Conservation (phyloP, 2,329 filamentous ascomycete species). For the Mariannaea sp. region DNA sequence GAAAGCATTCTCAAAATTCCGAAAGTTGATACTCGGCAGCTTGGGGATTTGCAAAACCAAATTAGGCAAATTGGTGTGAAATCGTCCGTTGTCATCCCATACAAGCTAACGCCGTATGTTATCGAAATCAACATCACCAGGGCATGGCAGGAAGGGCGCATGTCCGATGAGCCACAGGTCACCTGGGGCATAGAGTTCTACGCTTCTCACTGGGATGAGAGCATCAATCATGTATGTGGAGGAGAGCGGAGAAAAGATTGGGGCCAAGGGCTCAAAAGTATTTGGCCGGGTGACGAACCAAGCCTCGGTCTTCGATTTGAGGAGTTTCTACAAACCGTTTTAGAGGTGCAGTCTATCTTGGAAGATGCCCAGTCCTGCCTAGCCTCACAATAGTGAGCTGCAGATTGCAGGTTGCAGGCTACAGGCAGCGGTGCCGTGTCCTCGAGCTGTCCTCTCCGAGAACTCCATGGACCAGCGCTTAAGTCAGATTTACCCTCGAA, state of each 20-base stretch:
- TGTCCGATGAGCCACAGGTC: conserved; percentile 26
- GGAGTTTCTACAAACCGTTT: conserved; percentile 40
- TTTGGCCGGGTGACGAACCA: conserved; percentile 41
- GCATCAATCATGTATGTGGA: conserved; percentile 37
- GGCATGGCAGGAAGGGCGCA: conserved; percentile 32
- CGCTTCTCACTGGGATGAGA: conserved; percentile 46
- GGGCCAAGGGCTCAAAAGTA: conserved; percentile 37
- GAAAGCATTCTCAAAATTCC: conserved; percentile 21
- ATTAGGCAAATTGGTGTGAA: conserved; percentile 33
- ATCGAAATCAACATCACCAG: conserved; percentile 42
- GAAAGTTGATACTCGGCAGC: conserved; percentile 17
- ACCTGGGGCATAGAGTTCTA: conserved; percentile 43
- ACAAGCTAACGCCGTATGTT: conserved; percentile 40
- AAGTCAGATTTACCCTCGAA: background rate
- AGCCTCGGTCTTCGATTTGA: conserved; percentile 37
- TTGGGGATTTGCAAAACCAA: conserved; percentile 9
- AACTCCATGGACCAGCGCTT: conserved; percentile 1
- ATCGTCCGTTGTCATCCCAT: conserved; percentile 38
- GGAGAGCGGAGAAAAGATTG: conserved; percentile 38
- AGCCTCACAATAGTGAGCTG: conserved; percentile 13
- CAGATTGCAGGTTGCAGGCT: too few relatives aligned
- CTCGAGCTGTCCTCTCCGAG: conserved; percentile 4
- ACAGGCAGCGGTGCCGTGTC: conserved; percentile 14
- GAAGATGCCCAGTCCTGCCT: conserved; percentile 19
- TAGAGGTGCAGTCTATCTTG: conserved; percentile 40